These are phyloP conservation scores for Xylariaceae sp. DNA, from an alignment of 2,329 filamentous ascomycete species.

Conservation along the genomic window DNA sequence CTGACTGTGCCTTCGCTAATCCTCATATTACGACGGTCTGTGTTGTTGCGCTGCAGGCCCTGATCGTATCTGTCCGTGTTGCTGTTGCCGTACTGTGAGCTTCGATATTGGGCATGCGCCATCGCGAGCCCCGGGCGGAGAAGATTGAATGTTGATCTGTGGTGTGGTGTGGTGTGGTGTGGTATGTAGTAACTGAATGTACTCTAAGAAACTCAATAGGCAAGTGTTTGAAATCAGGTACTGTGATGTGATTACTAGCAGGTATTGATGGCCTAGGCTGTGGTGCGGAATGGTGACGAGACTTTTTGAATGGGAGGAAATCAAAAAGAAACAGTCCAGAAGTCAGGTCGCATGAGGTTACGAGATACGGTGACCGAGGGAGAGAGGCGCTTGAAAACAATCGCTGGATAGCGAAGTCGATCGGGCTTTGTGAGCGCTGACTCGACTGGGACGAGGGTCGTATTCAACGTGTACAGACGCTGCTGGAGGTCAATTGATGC, in stretches of 20 bases:
- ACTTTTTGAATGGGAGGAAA: conserved; percentile 12
- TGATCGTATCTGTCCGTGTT: conserved; percentile 39
- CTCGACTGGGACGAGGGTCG: background rate
- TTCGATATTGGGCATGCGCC: conserved; percentile 53
- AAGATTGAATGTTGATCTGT: conserved; percentile 7
- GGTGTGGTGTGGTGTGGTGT: conserved; percentile 12
- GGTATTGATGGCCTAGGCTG: background rate
- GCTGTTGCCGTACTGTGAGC: conserved; percentile 46
- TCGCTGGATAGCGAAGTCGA: conserved; percentile 7
- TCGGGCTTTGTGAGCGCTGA: background rate
- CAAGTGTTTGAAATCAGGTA: conserved; percentile 1
- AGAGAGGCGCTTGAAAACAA: conserved; percentile 1
- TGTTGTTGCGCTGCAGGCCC: conserved; percentile 36
- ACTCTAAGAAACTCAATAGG: background rate
- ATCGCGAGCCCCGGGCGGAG: conserved; percentile 34
- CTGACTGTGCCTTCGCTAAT: conserved; percentile 89
- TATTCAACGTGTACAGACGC: conserved; percentile 1
- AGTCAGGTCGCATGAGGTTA: too few species aligned
- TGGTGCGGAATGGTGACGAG: conserved; percentile 28
- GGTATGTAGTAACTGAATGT: conserved; percentile 10
- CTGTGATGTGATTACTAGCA: background rate
- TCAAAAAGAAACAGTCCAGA: too few species aligned
- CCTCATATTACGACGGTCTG: conserved; percentile 52
- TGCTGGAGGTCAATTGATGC: conserved; percentile 11
- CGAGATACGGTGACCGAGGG: background rate